Conservation (phyloP, 495 filamentous ascomycete genomes). For the Trichoderma virens region DNA sequence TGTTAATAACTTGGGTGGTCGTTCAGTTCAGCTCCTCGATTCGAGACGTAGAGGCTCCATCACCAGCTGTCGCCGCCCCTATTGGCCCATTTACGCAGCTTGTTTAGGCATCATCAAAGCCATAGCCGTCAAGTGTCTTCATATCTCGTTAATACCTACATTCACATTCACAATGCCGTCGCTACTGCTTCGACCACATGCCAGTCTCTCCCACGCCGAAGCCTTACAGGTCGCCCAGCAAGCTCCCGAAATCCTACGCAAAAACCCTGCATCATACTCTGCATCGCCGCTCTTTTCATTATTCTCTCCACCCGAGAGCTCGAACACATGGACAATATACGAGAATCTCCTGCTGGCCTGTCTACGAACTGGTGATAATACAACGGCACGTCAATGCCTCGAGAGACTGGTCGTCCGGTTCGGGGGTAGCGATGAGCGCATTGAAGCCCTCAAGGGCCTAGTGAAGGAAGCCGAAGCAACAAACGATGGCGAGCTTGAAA, state of each 20-base stretch:
- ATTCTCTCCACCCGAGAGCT: constrained; percentile 55
- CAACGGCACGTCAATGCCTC: constrained; percentile 65
- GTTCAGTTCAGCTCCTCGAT: neutral
- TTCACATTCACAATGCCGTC: neutral
- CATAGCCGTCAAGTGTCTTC: neutral
- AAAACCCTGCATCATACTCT: constrained; percentile 36
- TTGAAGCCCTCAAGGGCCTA: constrained; percentile 74
- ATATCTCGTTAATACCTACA: too few species aligned
- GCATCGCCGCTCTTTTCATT: constrained; percentile 43
- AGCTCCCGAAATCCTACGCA: constrained; percentile 59
- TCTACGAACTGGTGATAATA: constrained; percentile 77
- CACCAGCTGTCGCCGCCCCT: neutral
- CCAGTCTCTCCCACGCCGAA: constrained; percentile 22
- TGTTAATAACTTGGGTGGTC: neutral
- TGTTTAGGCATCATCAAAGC: neutral
- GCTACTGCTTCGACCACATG: constrained; percentile 1
- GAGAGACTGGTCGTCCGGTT: constrained; percentile 70
- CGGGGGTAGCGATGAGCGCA: constrained; percentile 68
- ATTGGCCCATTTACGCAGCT: neutral
- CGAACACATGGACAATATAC: constrained; percentile 71
- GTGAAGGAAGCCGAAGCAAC: constrained; percentile 78
- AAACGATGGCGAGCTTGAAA: constrained; percentile 52
- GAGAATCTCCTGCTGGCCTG: constrained; percentile 81
- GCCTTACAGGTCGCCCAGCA: constrained; percentile 71
- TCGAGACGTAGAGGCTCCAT: neutral